Percentiles rank a stretch among this genome's conserved stretches.
These are phyloP conservation scores for Cladosporium sp. DNA, from an alignment of 2,329 filamentous ascomycete species.

Conservation along the genomic window DNA sequence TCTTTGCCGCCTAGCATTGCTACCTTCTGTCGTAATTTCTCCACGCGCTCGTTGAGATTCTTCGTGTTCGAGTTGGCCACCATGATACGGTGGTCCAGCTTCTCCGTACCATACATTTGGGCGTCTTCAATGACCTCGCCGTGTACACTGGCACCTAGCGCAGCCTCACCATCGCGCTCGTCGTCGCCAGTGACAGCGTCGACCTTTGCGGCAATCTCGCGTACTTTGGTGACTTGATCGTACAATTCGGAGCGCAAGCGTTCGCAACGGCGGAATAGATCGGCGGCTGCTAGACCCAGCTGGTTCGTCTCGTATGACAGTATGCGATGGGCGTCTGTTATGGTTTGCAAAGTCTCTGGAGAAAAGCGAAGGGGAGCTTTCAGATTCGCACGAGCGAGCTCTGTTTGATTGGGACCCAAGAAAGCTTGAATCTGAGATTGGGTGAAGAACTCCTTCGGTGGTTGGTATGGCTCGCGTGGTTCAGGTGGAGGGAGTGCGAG, in stretches of 20 bases:
- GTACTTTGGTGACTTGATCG: slow-evolving; percentile 63
- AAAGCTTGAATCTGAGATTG: slow-evolving; percentile 45
- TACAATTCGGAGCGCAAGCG: slow-evolving; percentile 63
- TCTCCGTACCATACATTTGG: slow-evolving; percentile 32
- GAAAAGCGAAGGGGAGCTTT: slow-evolving; percentile 67
- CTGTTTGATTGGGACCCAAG: slow-evolving; percentile 41
- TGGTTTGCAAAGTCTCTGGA: slow-evolving; percentile 64
- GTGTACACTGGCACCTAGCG: slow-evolving; percentile 1
- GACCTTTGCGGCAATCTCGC: slow-evolving; percentile 62
- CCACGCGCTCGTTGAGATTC: slow-evolving; percentile 56
- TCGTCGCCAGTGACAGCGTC: slow-evolving; percentile 62
- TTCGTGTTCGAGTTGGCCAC: slow-evolving; percentile 54
- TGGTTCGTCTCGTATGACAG: slow-evolving; percentile 65
- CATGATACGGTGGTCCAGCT: slow-evolving; percentile 57
- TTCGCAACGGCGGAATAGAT: slow-evolving; percentile 68
- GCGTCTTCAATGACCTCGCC: slow-evolving; percentile 15
- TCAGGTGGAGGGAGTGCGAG: slow-evolving; percentile 45
- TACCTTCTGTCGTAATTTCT: slow-evolving; percentile 52
- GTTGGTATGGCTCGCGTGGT: slow-evolving; percentile 52
- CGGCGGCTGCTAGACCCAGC: slow-evolving; percentile 65
- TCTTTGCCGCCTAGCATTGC: slow-evolving; percentile 47
- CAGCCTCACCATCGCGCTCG: slow-evolving; percentile 47
- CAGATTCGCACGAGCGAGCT: slow-evolving; percentile 54
- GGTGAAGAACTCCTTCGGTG: slow-evolving; percentile 48
- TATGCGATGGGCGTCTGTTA: slow-evolving; percentile 69